Evolutionary conservation across 352 stramenopile genomes (phyloP), one percentile per base, ranked within the genome.

Genomic region (Phytopythium chamaehyphon): DNA sequence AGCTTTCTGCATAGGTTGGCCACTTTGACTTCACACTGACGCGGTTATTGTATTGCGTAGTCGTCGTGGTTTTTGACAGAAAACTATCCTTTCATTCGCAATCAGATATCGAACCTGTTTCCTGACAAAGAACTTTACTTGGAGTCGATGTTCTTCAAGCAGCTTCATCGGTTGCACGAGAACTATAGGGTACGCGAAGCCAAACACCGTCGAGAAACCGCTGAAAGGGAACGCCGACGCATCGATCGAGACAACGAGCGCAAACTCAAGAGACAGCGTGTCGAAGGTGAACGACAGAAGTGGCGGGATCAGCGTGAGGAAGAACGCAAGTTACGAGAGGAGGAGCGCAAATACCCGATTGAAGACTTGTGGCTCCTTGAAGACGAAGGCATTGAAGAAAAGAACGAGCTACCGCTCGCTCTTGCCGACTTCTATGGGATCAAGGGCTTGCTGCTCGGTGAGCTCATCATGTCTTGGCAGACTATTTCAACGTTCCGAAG

Each of bases 121-220:
- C 54, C 73, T 0, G 76, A 91, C 42, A 88, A 89, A 47, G 77
- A 90, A 22, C 55, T 66, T 15, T 93, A 90, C 42, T 57, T 91
- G 23, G 63, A 91, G 18, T 93, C 78, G 15, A 90, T 90, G 76
- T 93, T 93, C 51, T 91, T 93, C 57, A 88, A 83, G 55, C 80
- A 93, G 40, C 61, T 93, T 16, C 74, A 90, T 38, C 76, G 83
- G 22, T 53, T 91, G 53, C 66, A 82, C 53, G 74, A 91, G 49
- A 86, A 69, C 23, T 81, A 85, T 33, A 72, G 66, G 24, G 54
- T 79, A 26, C 77, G 83, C 45, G 69, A 77, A 61, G 72, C 71
- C 26, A 73, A 76, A 24, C 66, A 73, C 28, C 57, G 81, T 42
- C 81, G 80, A 28, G 74, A 89, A 40, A 63, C 83, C 24, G 73